phyloP scores from a whole-genome alignment of 352 stramenopile species.

The Pilasporangium apinafurcum region DNA sequence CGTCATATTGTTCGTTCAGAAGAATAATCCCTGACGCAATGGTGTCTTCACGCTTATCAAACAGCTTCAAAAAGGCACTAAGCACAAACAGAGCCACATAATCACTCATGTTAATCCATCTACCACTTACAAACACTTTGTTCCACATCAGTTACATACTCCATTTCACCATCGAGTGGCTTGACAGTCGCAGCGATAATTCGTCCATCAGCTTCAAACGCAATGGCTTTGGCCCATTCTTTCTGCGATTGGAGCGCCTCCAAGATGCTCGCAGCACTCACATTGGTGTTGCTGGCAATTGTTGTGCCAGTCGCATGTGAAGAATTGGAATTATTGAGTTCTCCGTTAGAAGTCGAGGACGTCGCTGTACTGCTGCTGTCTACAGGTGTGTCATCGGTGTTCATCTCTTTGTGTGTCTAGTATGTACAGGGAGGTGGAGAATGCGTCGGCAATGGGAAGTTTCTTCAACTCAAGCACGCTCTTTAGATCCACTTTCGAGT shows the following conservation, averaged over 20 bases:
- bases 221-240: constrained; percentile 60
- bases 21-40: constrained; percentile 68
- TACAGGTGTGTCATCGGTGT: no score
- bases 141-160: constrained; percentile 15
- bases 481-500: no score
- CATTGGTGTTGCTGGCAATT: no score
- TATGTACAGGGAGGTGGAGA: no score
- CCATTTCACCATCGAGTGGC: constrained; percentile 53
- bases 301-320: no score
- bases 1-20: constrained; percentile 75
- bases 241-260: constrained; percentile 50
- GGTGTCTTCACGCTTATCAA: constrained; percentile 71
- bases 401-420: no score
- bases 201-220: constrained; percentile 50
- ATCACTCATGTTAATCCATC: no score
- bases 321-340: no score
- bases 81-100: constrained; percentile 2
- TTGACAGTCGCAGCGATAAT: constrained; percentile 51
- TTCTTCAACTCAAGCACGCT: no score
- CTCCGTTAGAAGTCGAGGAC: no score
- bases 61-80: constrained; percentile 55
- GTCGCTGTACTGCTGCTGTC: no score
- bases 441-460: no score
- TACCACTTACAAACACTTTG: background rate
- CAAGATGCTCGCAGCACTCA: constrained; percentile 41